Base-by-base conservation (phyloP, 2,329 filamentous ascomycete genomes). In the Neofusicoccum cordaticola region DNA sequence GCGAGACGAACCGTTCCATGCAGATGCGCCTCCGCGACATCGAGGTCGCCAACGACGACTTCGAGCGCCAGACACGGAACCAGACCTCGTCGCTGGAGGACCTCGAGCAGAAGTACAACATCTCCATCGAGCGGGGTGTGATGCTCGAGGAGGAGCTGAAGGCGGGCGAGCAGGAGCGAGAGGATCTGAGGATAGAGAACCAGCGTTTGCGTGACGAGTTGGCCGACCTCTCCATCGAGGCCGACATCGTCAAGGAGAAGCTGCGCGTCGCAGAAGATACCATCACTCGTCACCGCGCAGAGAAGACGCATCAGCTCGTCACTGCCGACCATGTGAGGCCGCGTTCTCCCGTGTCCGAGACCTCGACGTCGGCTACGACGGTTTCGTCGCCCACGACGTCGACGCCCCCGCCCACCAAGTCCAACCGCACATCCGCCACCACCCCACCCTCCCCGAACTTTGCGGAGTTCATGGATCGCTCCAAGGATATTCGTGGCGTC, bases 21-120 rank as follows among this genome's bases (percentile, higher is more conserved):
- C 90, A 95, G 72, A 83, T 97, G 68, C 91, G 86, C 78, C 82
- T 99, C 65, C 89, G 95, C 70, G 95, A 99, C 77, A 97, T 94
- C 71, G 95, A 99, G 79, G 95, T 99, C 63, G 92, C 91, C 75
- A 99, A 98, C 80, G 95, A 99, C 82, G 95, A 99, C 78, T 97
- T 94, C 75, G 95, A 99, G 82, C 89, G 93, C 69, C 94, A 98
- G 80, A 94, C 95, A 70, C 89, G 95, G 71, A 95, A 97, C 78
- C 97, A 94, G 34, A 93, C 92, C 41, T 97, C 93, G 50, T 97
- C 94, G 58, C 86, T 98, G 67, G 95, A 99, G 79, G 95, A 99
- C 74, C 84, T 99, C 77, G 95, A 99, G 79, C 94, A 91, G 67
- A 99, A 98, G 79, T 97, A 95, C 79, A 98, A 97, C 76, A 87